These are phyloP conservation scores for Allomyces javanicus DNA, from an alignment of 192 early-diverging fungal species.

Conservation along the genomic window DNA sequence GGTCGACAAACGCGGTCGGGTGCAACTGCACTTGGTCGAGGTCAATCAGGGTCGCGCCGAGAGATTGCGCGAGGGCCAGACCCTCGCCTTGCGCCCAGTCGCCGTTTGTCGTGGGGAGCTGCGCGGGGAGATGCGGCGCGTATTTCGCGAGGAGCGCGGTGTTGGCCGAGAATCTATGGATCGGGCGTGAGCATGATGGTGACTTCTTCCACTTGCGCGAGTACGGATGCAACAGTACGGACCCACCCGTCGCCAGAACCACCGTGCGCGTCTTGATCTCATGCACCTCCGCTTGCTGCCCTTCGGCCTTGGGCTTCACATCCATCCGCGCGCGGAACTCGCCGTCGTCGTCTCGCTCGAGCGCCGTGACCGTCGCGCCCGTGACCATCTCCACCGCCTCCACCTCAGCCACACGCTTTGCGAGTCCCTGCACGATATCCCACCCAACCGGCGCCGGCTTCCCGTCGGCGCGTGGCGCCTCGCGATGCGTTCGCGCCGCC, in stretches of 20 bases:
- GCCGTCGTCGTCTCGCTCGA: too few species aligned
- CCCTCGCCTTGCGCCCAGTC: conserved; percentile 90
- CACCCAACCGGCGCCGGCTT: conserved; percentile 14
- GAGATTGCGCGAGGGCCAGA: conserved; percentile 62
- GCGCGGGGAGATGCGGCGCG: conserved; percentile 1
- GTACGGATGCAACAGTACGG: too few species aligned
- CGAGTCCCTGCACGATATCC: conserved; percentile 6
- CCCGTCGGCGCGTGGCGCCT: conserved; percentile 31
- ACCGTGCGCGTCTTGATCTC: too few species aligned
- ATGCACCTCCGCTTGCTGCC: too few species aligned
- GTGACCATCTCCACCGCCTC: too few species aligned
- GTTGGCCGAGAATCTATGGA: conserved; percentile 45
- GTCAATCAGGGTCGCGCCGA: conserved; percentile 72
- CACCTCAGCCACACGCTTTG: too few species aligned
- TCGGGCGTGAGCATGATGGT: too few species aligned
- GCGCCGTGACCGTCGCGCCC: too few species aligned
- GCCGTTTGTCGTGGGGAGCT: conserved; percentile 78
- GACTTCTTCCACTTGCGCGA: too few species aligned
- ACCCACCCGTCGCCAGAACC: too few species aligned
- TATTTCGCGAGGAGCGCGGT: conserved; percentile 1
- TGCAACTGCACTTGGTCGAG: conserved; percentile 95
- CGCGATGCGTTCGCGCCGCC: conserved; percentile 84
- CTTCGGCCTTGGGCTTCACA: too few species aligned
- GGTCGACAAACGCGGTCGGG: conserved; percentile 87
- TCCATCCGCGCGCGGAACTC: too few species aligned